Evolutionary conservation across 225 moss, liverwort and hornwort species (phyloP).

Genomic region (Neckera pumila): DNA sequence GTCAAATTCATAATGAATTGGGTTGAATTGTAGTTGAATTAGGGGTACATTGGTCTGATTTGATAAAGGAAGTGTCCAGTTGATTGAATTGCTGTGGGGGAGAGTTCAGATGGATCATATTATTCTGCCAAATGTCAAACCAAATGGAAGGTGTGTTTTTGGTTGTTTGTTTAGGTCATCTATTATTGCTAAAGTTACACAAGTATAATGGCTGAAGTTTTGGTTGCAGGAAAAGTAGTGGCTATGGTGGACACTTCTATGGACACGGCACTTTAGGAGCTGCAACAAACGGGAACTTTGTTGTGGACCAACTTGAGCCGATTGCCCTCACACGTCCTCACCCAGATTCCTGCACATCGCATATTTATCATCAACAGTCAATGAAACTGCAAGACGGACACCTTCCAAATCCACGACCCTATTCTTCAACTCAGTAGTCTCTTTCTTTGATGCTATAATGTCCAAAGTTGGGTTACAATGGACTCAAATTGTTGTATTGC

Average conservation of each 20-base stretch:
- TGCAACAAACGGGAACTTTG: conserved; percentile 17
- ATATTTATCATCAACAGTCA: too few relatives aligned
- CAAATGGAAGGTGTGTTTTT: not conserved
- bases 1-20: too few relatives aligned
- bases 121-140: not conserved
- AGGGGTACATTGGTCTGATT: not conserved
- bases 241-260: not conserved
- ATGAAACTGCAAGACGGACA: too few relatives aligned
- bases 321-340: conserved; percentile 21
- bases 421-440: too few relatives aligned
- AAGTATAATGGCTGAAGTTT: not conserved
- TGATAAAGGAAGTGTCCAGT: not conserved
- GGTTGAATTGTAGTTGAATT: not conserved
- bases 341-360: too few relatives aligned
- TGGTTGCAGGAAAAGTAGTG: not conserved
- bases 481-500: too few relatives aligned
- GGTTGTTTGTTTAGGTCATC: not conserved
- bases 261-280: conserved; percentile 1
- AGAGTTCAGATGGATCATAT: not conserved
- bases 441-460: too few relatives aligned
- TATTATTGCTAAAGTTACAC: not conserved
- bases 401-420: too few relatives aligned
- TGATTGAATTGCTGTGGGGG: not conserved
- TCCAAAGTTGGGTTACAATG: too few relatives aligned
- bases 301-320: conserved; percentile 18